Conservation (phyloP, 2,329 filamentous ascomycete species). For the Parastagonospora nodorum region DNA sequence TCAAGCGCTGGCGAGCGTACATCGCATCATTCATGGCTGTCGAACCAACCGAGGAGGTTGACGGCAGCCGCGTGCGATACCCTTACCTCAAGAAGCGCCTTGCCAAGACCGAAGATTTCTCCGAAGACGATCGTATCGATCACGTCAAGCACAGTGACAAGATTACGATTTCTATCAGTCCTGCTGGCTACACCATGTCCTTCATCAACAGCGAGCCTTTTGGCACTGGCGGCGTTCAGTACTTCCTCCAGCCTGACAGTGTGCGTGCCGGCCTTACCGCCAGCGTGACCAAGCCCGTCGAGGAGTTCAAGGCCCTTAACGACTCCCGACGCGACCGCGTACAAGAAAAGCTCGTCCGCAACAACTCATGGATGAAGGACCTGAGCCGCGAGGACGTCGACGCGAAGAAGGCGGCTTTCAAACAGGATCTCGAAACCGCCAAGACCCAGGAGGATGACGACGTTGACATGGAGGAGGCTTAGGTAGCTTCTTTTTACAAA, state of each 20-base stretch:
- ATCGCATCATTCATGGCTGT: slow-evolving; percentile 88
- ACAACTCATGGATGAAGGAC: slow-evolving; percentile 54
- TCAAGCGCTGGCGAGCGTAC: slow-evolving; percentile 87
- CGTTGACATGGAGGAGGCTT: slow-evolving; percentile 40
- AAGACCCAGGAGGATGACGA: slow-evolving; percentile 28
- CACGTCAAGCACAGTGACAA: slow-evolving; percentile 46
- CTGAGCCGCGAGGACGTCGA: slow-evolving; percentile 54
- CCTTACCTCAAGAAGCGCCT: slow-evolving; percentile 51
- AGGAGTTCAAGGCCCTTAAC: slow-evolving; percentile 36
- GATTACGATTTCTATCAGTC: slow-evolving; percentile 51
- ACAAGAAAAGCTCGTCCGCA: slow-evolving; percentile 50
- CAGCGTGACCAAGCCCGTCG: slow-evolving; percentile 38
- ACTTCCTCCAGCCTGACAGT: slow-evolving; percentile 45
- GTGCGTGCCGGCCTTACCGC: slow-evolving; percentile 44
- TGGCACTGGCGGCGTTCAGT: slow-evolving; percentile 44
- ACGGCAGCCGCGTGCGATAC: slow-evolving; percentile 37
- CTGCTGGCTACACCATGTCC: slow-evolving; percentile 49
- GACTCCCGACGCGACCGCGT: slow-evolving; percentile 43
- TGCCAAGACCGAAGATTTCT: slow-evolving; percentile 40
- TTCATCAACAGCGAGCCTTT: slow-evolving; percentile 49
- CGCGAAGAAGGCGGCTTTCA: slow-evolving; percentile 45
- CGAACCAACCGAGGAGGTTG: slow-evolving; percentile 70
- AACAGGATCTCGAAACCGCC: slow-evolving; percentile 35
- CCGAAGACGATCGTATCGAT: slow-evolving; percentile 38
- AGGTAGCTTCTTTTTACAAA: slow-evolving; percentile 1